These are phyloP conservation scores for Pezicula carpinea DNA, from an alignment of 2,329 filamentous ascomycete species.

Conservation along the genomic window DNA sequence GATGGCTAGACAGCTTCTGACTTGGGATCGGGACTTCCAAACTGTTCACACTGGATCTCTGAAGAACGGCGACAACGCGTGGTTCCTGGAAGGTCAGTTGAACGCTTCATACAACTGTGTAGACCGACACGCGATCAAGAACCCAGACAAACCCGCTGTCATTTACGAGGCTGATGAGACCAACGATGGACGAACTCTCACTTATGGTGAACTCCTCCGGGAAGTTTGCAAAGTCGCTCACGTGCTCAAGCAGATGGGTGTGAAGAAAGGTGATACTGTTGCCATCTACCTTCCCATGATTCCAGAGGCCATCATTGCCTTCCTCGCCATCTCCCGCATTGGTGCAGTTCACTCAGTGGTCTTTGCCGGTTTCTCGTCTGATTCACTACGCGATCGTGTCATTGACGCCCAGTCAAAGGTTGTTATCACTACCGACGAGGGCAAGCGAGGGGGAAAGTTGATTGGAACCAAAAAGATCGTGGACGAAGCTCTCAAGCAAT, in stretches of 20 bases:
- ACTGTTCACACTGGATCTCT: slow-evolving; percentile 80
- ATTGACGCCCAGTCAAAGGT: slow-evolving; percentile 87
- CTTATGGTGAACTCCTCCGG: slow-evolving; percentile 87
- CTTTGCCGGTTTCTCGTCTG: slow-evolving; percentile 95
- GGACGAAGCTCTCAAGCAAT: slow-evolving; percentile 94
- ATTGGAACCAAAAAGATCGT: slow-evolving; percentile 99
- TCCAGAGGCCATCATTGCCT: slow-evolving; percentile 86
- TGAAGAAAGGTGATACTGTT: slow-evolving; percentile 94
- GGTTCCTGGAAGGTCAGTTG: slow-evolving; percentile 90
- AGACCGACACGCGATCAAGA: slow-evolving; percentile 91
- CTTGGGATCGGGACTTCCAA: slow-evolving; percentile 88
- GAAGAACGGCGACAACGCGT: slow-evolving; percentile 76
- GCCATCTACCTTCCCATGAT: slow-evolving; percentile 99
- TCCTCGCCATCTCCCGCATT: slow-evolving; percentile 87
- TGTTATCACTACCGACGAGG: slow-evolving; percentile 95
- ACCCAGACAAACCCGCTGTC: slow-evolving; percentile 90
- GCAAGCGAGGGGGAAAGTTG: slow-evolving; percentile 93
- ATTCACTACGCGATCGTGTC: slow-evolving; percentile 92
- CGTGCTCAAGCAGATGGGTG: slow-evolving; percentile 90
- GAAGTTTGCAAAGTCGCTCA: slow-evolving; percentile 86
- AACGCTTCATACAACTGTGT: slow-evolving; percentile 98
- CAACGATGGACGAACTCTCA: slow-evolving; percentile 79
- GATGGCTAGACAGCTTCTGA: slow-evolving; percentile 80
- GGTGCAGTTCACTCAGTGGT: slow-evolving; percentile 96
- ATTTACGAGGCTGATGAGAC: slow-evolving; percentile 98